phyloP scores from a whole-genome alignment of 768 basidiomycete species.

The Suillus paluster region DNA sequence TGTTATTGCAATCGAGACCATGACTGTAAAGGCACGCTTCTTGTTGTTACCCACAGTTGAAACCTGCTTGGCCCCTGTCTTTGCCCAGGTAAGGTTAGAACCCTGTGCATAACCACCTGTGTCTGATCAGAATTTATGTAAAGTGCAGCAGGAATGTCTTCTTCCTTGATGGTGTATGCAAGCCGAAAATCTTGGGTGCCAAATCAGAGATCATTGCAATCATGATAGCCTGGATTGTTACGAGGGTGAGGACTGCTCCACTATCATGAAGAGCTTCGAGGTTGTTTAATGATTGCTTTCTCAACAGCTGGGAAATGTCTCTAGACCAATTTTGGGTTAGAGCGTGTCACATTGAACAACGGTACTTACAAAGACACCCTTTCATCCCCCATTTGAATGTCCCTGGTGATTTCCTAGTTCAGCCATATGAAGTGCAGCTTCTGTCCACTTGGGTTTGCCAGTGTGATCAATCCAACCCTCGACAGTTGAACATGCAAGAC shows the following conservation, averaged over 20 bases:
- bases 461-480: neutral
- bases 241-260: no score
- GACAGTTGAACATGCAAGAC: neutral
- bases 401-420: constrained; percentile 7
- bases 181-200: constrained; percentile 31
- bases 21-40: constrained; percentile 46
- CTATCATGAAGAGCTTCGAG: no score
- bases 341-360: no score
- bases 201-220: neutral
- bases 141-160: constrained; percentile 25
- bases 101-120: constrained; percentile 18
- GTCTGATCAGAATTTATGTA: constrained; percentile 42
- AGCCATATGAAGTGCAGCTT: neutral
- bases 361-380: no score
- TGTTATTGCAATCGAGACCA: constrained; percentile 37
- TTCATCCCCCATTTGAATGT: constrained; percentile 20
- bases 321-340: no score
- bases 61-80: constrained; percentile 40
- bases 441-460: neutral
- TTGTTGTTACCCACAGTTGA: constrained; percentile 39
- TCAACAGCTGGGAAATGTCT: no score
- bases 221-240: no score
- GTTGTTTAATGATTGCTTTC: no score
- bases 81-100: constrained; percentile 33
- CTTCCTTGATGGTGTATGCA: constrained; percentile 28